These are phyloP conservation scores for Chaetomium globosum DNA, from an alignment of 2,329 filamentous ascomycete species.

Conservation along the genomic window DNA sequence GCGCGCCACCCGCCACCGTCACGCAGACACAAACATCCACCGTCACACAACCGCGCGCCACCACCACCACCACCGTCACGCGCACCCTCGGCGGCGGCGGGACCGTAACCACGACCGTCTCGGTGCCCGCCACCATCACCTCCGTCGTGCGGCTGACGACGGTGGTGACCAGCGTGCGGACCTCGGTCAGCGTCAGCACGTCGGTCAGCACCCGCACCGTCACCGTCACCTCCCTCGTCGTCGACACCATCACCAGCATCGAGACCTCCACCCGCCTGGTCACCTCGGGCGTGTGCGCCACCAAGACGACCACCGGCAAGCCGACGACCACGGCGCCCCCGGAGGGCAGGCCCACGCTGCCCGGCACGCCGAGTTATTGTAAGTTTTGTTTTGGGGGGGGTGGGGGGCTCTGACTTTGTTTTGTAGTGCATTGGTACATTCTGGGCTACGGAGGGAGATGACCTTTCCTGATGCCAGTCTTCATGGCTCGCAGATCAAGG, in stretches of 20 bases:
- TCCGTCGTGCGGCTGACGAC: conserved; percentile 73
- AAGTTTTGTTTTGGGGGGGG: conserved; percentile 19
- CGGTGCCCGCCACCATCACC: conserved; percentile 23
- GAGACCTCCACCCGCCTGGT: conserved; percentile 24
- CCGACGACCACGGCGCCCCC: conserved; percentile 8
- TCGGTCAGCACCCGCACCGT: conserved; percentile 25
- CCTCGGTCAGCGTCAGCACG: background rate
- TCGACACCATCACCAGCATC: conserved; percentile 28
- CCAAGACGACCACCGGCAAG: conserved; percentile 16
- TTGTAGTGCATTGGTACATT: background rate
- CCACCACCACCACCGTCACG: no score
- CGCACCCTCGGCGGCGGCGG: no score
- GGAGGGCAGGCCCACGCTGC: conserved; percentile 16
- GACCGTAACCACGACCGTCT: no score
- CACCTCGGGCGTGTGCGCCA: conserved; percentile 12
- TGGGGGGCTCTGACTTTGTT: background rate
- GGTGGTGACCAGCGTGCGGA: no score
- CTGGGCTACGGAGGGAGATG: background rate
- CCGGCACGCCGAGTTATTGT: conserved; percentile 33
- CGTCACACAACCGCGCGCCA: no score
- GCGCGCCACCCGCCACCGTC: conserved; percentile 3
- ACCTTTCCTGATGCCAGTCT: background rate
- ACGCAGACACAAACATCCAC: background rate
- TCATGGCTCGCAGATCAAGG: background rate
- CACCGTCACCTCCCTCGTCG: background rate